Evolutionary conservation across 2,329 filamentous ascomycete genomes (phyloP), one percentile per base, ranked within the genome.

Genomic region (Pseudogymnoascus destructans): DNA sequence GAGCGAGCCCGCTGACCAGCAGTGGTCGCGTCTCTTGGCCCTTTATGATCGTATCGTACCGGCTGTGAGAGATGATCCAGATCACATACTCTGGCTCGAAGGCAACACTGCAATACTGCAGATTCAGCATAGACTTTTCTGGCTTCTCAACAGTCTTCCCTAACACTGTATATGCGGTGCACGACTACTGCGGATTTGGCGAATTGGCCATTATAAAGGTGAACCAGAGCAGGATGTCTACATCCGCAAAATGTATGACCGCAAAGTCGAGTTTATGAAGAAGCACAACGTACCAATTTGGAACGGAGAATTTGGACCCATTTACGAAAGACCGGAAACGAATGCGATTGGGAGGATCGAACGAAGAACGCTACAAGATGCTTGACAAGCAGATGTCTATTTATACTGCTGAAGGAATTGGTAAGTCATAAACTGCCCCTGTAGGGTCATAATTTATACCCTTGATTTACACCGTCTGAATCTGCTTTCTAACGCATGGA

Each of bases 91-190:
- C 21, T 77, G 73, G 61, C 66, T 78, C 8, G 76, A 78, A 55
- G 75, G 75, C 6, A 79, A 79, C 66, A 79, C 77, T n/a, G n/a
- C n/a, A n/a, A n/a, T 57, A 15, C 32, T 25, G 77, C 66, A 78
- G 75, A 0, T 74, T 72, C 54, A 69, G 72, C 0, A 73, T 72
- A 65, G 72, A 77, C 58, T 76, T 72, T 63, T 72, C 66, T 23
- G 70, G 69, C 0, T 76, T 77, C 59, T 66, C 71, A 11, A 64
- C 63, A 3, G 66, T 73, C 1, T 64, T 75, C 7, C 73, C 74
- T 0, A 75, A 76, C 55, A 67, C 69, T 15, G 73, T 76, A 13
- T 77, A 76, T 61, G 67, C 74, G 0, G 69, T 73, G 55, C 73
- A 75, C 61, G 73, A 74, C 59, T 73, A 74, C 59, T 67, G 69